These are phyloP conservation scores for Davidsoniella australis DNA, from an alignment of 2,329 filamentous ascomycete genomes.

Conservation along the genomic window DNA sequence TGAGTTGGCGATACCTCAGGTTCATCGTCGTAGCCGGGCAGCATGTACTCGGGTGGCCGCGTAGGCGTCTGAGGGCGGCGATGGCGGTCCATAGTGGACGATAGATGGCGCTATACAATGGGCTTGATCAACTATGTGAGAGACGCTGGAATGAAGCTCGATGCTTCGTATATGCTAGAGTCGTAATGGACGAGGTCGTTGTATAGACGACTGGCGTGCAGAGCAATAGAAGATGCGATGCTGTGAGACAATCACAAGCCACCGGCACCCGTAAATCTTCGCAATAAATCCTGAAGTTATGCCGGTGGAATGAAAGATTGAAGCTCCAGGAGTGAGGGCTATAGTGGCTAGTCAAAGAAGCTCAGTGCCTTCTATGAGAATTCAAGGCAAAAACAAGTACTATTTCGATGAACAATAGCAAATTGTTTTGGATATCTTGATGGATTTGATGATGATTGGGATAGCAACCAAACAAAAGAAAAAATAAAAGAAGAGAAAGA, in stretches of 20 bases:
- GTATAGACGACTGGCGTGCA: not conserved
- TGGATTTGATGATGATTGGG: not conserved
- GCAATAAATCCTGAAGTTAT: not conserved
- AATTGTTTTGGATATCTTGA: not conserved
- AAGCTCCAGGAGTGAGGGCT: not conserved
- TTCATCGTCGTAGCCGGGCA: slow-evolving; percentile 40
- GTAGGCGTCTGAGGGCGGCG: slow-evolving; percentile 22
- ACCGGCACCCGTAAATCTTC: too few species aligned
- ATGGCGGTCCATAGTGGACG: slow-evolving; percentile 8
- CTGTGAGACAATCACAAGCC: too few species aligned
- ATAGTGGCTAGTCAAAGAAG: not conserved
- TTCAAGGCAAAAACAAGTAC: not conserved
- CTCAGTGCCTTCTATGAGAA: not conserved
- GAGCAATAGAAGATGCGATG: not conserved
- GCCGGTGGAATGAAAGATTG: not conserved
- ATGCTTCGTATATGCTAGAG: not conserved
- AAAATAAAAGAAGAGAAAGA: not conserved
- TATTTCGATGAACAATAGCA: not conserved
- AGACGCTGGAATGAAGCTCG: not conserved
- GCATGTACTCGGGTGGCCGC: slow-evolving; percentile 39
- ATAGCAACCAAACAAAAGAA: not conserved
- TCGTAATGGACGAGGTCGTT: not conserved
- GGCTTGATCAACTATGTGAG: not conserved
- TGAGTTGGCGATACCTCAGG: slow-evolving; percentile 27
- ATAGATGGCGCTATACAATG: not conserved